A percentile compares a stretch with the other conserved stretches of the same genome.
Evolutionary conservation across 2,329 filamentous ascomycete species (phyloP).

Genomic region (Neurospora crassa): DNA sequence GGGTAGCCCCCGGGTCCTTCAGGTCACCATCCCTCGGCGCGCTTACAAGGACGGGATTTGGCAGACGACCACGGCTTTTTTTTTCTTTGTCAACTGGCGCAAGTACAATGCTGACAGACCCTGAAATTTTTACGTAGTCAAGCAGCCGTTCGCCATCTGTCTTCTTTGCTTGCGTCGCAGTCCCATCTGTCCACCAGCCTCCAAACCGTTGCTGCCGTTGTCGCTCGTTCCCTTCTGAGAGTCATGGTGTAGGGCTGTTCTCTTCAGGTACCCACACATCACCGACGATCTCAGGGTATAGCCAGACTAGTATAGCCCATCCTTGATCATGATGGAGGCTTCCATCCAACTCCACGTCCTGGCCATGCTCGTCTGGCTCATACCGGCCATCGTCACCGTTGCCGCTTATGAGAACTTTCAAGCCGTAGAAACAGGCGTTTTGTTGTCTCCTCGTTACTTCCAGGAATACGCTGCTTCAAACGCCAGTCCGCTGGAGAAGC

Average conservation of each 20-base stretch:
- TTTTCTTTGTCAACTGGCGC: neutral
- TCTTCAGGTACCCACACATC: neutral
- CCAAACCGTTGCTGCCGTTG: neutral
- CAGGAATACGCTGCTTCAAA: constrained; percentile 4
- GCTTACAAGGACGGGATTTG: neutral
- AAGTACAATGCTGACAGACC: neutral
- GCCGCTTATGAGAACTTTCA: constrained; percentile 10
- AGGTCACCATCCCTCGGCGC: neutral
- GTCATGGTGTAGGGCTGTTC: neutral
- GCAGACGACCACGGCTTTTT: neutral
- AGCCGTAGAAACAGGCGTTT: constrained; percentile 13
- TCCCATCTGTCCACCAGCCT: neutral
- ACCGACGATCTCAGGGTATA: neutral
- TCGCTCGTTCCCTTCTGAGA: neutral
- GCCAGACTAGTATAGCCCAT: neutral
- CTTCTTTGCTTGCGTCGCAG: neutral
- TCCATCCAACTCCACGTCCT: neutral
- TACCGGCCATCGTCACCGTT: constrained; percentile 7
- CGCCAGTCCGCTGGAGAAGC: constrained; percentile 9
- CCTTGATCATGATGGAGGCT: neutral
- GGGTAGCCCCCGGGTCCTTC: neutral
- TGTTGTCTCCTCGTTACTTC: constrained; percentile 14
- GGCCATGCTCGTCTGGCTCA: constrained; percentile 2
- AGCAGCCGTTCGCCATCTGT: neutral
- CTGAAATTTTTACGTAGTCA: neutral